Percentiles rank a stretch among this genome's conserved stretches.
Conservation (phyloP, 768 basidiomycete genomes). For the Phanerochaete sordida region DNA sequence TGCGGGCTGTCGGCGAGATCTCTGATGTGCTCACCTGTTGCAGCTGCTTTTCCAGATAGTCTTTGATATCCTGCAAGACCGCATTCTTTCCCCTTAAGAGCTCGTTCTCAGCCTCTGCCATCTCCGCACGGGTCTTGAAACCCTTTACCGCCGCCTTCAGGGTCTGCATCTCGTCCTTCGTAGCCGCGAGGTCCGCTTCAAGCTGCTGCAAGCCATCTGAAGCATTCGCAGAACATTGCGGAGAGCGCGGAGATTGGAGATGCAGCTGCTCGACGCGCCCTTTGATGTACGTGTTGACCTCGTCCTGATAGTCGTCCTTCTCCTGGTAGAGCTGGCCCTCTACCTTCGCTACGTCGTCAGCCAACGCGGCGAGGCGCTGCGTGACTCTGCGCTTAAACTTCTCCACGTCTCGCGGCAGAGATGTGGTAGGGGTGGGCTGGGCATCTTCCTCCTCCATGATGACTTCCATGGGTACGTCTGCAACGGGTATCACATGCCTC, state of each 20-base stretch:
- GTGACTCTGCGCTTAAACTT: neutral
- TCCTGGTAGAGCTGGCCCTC: conserved; percentile 3
- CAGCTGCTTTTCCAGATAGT: neutral
- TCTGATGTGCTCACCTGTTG: neutral
- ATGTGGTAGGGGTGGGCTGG: neutral
- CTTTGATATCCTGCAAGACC: neutral
- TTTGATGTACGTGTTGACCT: conserved; percentile 15
- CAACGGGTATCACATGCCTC: too few relatives aligned
- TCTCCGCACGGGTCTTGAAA: neutral
- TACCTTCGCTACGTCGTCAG: conserved; percentile 6
- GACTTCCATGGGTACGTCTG: too few relatives aligned
- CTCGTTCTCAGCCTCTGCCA: neutral
- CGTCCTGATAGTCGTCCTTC: neutral
- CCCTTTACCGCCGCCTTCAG: neutral
- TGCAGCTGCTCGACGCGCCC: conserved; percentile 11
- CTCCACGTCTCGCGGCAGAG: neutral
- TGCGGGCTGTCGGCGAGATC: too few relatives aligned
- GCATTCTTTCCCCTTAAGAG: neutral
- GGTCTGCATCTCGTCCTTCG: neutral
- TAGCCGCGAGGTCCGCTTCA: neutral
- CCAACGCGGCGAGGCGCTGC: conserved; percentile 3
- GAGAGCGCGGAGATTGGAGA: conserved; percentile 5
- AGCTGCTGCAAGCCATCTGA: conserved; percentile 6
- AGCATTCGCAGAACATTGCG: conserved; percentile 4
- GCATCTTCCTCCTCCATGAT: neutral